Base-by-base conservation (phyloP, 2,329 filamentous ascomycete species). In the Stagonosporopsis cucurbitacearum region DNA sequence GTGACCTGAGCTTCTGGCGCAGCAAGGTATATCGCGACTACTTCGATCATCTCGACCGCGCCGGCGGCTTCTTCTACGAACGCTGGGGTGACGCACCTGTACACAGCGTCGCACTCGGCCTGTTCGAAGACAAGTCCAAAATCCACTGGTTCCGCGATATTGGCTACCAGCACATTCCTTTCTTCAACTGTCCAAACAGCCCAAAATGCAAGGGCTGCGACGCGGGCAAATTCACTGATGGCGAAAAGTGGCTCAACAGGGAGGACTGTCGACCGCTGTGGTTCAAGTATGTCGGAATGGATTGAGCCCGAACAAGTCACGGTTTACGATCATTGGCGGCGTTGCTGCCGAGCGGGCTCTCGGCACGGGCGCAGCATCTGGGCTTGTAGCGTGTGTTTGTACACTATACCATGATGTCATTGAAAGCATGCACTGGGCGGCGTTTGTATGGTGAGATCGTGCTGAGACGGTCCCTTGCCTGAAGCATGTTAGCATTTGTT, bases 131-230 rank as follows among this genome's bases (percentile, higher is more conserved):
- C 73, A 85, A 87, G 70, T 89, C 83, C 77, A 93, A 91, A 75
- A 91, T 99, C 58, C 94, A 98, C 77, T 98, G 93, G 93, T 99
- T 99, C 88, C 93, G 94, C 50, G 95, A 99, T 74, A 98, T 99
- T 65, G 95, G 95, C 54, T 99, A 99, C 79, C 92, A 97, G 70
- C 95, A 99, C 68, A 93, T 98, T 50, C 95, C 95, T 41, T 99
- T 96, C 80, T 96, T 96, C 83, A 99, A 99, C 80, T 99, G 95
- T 74, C 95, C 95, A 60, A 98, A 96, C 78, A 96, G 90, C 49
- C 90, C 91, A 45, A 98, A 98, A 77, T 98, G 94, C 75, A 88
- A 84, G 64, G 91, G 91, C 63, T 98, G 94, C 74, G 84, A 88
- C n/a, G 86, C 91, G 0, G 95, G 94, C 45, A 86, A 89, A 56